These are phyloP conservation scores for Collariella sp. DNA, from an alignment of 495 filamentous ascomycete genomes.

Conservation along the genomic window DNA sequence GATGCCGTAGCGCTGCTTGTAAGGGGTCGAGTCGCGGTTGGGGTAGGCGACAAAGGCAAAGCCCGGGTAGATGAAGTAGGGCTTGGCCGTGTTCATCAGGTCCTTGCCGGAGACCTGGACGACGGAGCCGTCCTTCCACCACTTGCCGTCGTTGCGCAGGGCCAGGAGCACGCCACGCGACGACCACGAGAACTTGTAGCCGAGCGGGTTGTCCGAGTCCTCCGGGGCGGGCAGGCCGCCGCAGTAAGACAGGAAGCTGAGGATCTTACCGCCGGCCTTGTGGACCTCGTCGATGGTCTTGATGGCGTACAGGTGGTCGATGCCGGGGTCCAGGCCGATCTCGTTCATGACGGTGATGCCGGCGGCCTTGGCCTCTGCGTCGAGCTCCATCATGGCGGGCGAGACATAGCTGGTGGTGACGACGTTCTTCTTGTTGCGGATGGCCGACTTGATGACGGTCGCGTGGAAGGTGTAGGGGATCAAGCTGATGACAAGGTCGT, in stretches of 20 bases:
- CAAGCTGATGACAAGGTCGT: slow-evolving; percentile 70
- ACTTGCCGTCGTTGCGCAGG: slow-evolving; percentile 74
- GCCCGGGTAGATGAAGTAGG: slow-evolving; percentile 82
- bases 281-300: slow-evolving; percentile 83
- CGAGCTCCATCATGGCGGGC: slow-evolving; percentile 84
- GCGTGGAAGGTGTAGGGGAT: slow-evolving; percentile 94
- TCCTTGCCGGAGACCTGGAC: slow-evolving; percentile 50
- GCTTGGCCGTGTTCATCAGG: slow-evolving; percentile 81
- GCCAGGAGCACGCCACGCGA: slow-evolving; percentile 82
- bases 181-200: slow-evolving; percentile 89
- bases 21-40: slow-evolving; percentile 82
- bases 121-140: slow-evolving; percentile 69
- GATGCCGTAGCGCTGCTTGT: slow-evolving; percentile 82
- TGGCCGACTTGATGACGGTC: slow-evolving; percentile 86
- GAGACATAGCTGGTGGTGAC: slow-evolving; percentile 95
- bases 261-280: slow-evolving; percentile 75
- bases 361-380: slow-evolving; percentile 73
- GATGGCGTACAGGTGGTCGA: slow-evolving; percentile 81
- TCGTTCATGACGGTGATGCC: slow-evolving; percentile 98
- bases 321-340: slow-evolving; percentile 62
- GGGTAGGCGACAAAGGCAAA: slow-evolving; percentile 90
- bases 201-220: slow-evolving; percentile 79
- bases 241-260: slow-evolving; percentile 77
- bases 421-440: slow-evolving; percentile 86
- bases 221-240: slow-evolving; percentile 66